A percentile compares a stretch with the other conserved stretches of the same genome.
These are phyloP conservation scores for Seminavis robusta DNA, from an alignment of 108 stramenopile species.

Conservation along the genomic window DNA sequence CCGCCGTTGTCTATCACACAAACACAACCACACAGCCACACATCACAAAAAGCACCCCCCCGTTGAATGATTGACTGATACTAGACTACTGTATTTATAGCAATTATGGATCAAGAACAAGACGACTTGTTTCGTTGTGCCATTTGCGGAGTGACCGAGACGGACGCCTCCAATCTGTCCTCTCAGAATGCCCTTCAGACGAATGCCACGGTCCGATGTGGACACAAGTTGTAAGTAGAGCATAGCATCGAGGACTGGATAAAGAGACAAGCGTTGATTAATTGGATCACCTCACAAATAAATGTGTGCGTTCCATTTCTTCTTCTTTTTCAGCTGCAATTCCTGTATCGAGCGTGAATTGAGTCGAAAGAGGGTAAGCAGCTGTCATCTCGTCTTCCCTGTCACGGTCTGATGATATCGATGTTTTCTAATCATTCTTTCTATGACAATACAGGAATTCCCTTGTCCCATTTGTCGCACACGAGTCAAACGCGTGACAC, in stretches of 20 bases:
- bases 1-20: too few species aligned
- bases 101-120: slow-evolving; percentile 41
- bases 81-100: too few species aligned
- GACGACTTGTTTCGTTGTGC: slow-evolving; percentile 83
- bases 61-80: too few species aligned
- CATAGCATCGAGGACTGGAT: too few species aligned
- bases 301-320: too few species aligned
- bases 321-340: slow-evolving; percentile 41
- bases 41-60: too few species aligned
- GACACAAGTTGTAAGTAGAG: slow-evolving; percentile 73
- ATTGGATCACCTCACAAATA: too few species aligned
- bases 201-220: slow-evolving; percentile 80
- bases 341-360: slow-evolving; percentile 83
- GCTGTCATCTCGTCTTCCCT: background rate
- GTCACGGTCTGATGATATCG: background rate
- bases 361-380: slow-evolving; percentile 55
- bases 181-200: slow-evolving; percentile 74
- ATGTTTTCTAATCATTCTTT: background rate
- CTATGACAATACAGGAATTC: slow-evolving; percentile 37
- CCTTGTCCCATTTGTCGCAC: slow-evolving; percentile 84
- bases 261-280: background rate
- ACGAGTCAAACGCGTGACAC: slow-evolving; percentile 74
- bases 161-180: slow-evolving; percentile 79
- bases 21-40: too few species aligned
- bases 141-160: slow-evolving; percentile 77